Evolutionary conservation across 2,329 filamentous ascomycete species (phyloP).

Genomic region (Penicillium italicum): DNA sequence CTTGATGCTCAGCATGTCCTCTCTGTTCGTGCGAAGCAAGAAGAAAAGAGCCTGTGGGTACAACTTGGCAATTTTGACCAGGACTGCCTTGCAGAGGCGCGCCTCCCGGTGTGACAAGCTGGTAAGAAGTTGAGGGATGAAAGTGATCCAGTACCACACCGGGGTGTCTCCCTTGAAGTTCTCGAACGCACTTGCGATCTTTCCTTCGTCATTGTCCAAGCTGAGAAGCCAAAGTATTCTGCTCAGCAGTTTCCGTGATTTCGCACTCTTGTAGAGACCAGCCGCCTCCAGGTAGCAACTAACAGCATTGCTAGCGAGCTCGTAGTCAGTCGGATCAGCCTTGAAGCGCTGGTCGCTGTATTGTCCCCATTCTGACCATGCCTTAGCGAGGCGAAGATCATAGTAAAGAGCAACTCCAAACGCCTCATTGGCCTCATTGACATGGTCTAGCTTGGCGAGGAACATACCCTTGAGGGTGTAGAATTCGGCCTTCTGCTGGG

Average conservation of each 20-base stretch:
- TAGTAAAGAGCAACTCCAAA: conserved; percentile 95
- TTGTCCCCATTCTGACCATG: conserved; percentile 98
- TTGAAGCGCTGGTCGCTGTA: conserved; percentile 98
- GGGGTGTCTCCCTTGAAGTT: conserved; percentile 97
- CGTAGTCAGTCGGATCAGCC: conserved; percentile 75
- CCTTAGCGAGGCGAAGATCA: conserved; percentile 91
- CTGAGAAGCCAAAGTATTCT: conserved; percentile 94
- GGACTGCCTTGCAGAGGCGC: conserved; percentile 75
- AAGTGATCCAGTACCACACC: conserved; percentile 99
- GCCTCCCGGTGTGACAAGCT: conserved; percentile 91
- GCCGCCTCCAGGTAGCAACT: conserved; percentile 96
- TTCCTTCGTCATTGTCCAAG: conserved; percentile 81
- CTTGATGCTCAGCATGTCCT: conserved; percentile 90
- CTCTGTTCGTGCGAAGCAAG: conserved; percentile 84
- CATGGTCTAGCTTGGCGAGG: conserved; percentile 85
- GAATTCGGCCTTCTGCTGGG: conserved; percentile 95
- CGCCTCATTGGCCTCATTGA: conserved; percentile 85
- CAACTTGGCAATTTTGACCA: conserved; percentile 89
- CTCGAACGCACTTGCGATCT: conserved; percentile 80
- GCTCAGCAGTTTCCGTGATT: conserved; percentile 88
- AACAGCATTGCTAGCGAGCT: conserved; percentile 82
- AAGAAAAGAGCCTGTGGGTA: conserved; percentile 97
- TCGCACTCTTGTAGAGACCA: conserved; percentile 93
- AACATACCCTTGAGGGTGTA: conserved; percentile 99
- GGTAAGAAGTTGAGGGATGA: conserved; percentile 92